Evolutionary conservation across 179 eudicot genomes (phyloP).

Genomic region (Silene vulgaris): DNA sequence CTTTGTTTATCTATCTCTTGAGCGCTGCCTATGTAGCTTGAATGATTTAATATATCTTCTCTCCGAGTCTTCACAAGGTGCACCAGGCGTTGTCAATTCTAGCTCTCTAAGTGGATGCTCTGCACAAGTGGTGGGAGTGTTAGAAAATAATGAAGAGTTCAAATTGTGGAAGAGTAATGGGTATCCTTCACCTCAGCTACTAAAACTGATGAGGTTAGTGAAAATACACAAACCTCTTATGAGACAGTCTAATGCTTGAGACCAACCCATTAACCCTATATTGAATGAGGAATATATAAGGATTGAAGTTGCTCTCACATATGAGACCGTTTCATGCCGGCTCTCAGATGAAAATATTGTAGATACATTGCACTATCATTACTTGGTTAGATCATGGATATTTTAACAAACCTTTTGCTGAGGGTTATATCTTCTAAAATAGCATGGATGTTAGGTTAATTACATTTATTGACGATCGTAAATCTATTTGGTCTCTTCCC

Average conservation of each 20-base stretch:
- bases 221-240: background rate
- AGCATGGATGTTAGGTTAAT: constrained; percentile 1
- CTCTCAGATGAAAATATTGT: background rate
- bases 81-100: constrained; percentile 17
- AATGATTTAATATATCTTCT: constrained; percentile 42
- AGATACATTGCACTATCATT: background rate
- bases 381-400: no score
- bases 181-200: constrained; percentile 54
- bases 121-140: constrained; percentile 28
- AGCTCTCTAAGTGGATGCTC: constrained; percentile 18
- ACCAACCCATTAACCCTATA: background rate
- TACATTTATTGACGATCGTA: background rate
- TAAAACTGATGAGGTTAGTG: constrained; percentile 66
- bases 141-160: constrained; percentile 33
- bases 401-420: background rate
- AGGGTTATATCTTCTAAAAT: constrained; percentile 3
- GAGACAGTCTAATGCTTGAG: background rate
- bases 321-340: background rate
- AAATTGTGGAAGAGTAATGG: constrained; percentile 59
- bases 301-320: background rate
- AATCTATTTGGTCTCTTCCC: background rate
- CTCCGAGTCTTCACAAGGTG: constrained; percentile 26
- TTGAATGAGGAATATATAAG: background rate
- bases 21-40: constrained; percentile 62
- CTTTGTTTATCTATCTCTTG: constrained; percentile 61